phyloP scores from a whole-genome alignment of 805 yeast species.

The Candida taoyuanica region DNA sequence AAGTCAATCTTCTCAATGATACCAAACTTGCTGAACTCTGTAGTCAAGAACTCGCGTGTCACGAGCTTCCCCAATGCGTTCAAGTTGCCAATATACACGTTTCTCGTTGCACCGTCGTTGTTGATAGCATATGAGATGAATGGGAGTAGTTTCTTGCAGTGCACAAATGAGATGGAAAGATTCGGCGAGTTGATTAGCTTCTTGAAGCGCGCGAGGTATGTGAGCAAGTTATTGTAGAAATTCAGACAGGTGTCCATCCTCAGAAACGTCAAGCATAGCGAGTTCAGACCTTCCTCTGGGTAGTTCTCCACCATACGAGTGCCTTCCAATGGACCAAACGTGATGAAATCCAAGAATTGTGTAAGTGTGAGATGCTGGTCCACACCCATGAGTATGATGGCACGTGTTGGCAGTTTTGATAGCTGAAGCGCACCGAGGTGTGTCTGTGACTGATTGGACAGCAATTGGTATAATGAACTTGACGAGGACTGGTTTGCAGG shows the following conservation, averaged over 20 bases:
- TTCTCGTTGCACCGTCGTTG: conserved; percentile 88
- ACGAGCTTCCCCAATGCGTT: conserved; percentile 40
- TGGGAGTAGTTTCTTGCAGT: conserved; percentile 26
- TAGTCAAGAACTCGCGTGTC: conserved; percentile 37
- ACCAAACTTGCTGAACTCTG: conserved; percentile 53
- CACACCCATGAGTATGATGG: conserved; percentile 23
- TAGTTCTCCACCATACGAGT: conserved; percentile 36
- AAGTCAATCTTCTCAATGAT: conserved; percentile 60
- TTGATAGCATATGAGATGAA: conserved; percentile 43
- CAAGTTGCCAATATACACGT: conserved; percentile 80
- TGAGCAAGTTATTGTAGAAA: conserved; percentile 34
- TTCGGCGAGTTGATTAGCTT: conserved; percentile 35
- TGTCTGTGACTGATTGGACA: conserved; percentile 7
- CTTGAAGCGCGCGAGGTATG: conserved; percentile 33
- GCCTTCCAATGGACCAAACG: conserved; percentile 60
- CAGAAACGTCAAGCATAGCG: conserved; percentile 23
- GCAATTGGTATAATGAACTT: conserved; percentile 10
- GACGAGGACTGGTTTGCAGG: conserved; percentile 9
- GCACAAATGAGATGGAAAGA: conserved; percentile 33
- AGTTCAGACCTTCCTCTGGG: conserved; percentile 23
- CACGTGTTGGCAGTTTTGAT: conserved; percentile 23
- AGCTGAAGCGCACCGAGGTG: conserved; percentile 11
- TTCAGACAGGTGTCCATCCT: conserved; percentile 33
- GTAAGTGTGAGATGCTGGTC: conserved; percentile 17
- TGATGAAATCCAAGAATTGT: conserved; percentile 41